phyloP scores from a whole-genome alignment of 225 moss, liverwort and hornwort genomes.

The Polytrichum formosum region DNA sequence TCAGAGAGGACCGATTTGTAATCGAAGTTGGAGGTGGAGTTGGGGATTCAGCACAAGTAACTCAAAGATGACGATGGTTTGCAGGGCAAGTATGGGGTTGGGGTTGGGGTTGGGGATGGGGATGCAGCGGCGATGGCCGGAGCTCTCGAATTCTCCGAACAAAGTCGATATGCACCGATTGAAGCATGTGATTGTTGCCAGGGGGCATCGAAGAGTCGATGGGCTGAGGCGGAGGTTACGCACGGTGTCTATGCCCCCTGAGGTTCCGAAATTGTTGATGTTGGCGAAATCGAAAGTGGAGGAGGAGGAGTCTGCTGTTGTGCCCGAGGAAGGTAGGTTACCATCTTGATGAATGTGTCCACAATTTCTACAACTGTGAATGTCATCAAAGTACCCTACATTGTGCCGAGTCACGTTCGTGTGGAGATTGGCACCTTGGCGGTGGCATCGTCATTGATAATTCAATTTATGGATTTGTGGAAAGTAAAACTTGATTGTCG shows the following conservation, averaged over 20 bases:
- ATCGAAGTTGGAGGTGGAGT: no score
- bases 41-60: no score
- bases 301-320: conserved; percentile 25
- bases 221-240: conserved; percentile 5
- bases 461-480: no score
- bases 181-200: conserved; percentile 4
- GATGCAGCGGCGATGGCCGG: no score
- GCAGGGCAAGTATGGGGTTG: no score
- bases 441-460: background rate
- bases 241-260: background rate
- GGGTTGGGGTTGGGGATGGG: no score
- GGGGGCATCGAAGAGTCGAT: background rate
- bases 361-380: no score
- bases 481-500: no score
- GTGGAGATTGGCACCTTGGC: background rate
- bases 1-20: no score
- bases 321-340: conserved; percentile 33
- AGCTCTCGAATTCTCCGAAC: no score
- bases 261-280: conserved; percentile 12
- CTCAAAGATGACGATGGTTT: no score
- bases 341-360: background rate
- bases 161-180: background rate
- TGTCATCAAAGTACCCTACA: background rate
- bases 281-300: conserved; percentile 35
- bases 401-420: background rate